phyloP scores from a whole-genome alignment of 2,329 filamentous ascomycete species.

The Calonectria ilicicola region DNA sequence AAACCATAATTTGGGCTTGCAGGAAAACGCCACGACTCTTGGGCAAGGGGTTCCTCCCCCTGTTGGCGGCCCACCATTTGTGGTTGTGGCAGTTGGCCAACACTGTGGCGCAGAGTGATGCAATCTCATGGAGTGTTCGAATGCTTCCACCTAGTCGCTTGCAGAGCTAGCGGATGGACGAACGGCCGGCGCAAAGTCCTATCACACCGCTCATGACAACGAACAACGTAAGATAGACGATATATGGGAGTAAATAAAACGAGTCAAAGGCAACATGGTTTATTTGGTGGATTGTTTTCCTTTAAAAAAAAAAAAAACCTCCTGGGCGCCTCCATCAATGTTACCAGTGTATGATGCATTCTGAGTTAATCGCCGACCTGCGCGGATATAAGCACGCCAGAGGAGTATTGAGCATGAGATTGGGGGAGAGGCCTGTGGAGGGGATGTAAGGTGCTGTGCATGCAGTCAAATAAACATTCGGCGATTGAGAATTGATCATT shows the following conservation, averaged over 20 bases:
- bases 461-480: slow-evolving; percentile 28
- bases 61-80: slow-evolving; percentile 5
- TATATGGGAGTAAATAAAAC: background rate
- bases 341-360: too few relatives aligned
- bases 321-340: too few relatives aligned
- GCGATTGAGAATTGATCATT: slow-evolving; percentile 24
- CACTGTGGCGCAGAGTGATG: slow-evolving; percentile 35
- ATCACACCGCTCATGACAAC: background rate
- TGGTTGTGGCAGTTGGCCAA: slow-evolving; percentile 25
- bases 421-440: slow-evolving; percentile 1
- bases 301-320: too few relatives aligned
- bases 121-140: slow-evolving; percentile 13
- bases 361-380: too few relatives aligned
- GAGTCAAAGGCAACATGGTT: background rate
- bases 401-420: background rate
- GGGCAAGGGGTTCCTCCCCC: too few relatives aligned
- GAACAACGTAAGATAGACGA: background rate
- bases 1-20: background rate
- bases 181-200: background rate
- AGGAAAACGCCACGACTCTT: background rate
- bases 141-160: background rate
- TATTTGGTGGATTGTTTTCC: background rate
- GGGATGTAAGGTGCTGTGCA: slow-evolving; percentile 16
- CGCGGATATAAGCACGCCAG: background rate
- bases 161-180: background rate